Evolutionary conservation across 2,329 filamentous ascomycete genomes (phyloP), one percentile per base, ranked within the genome.

Genomic region (Talaromyces islandicus): DNA sequence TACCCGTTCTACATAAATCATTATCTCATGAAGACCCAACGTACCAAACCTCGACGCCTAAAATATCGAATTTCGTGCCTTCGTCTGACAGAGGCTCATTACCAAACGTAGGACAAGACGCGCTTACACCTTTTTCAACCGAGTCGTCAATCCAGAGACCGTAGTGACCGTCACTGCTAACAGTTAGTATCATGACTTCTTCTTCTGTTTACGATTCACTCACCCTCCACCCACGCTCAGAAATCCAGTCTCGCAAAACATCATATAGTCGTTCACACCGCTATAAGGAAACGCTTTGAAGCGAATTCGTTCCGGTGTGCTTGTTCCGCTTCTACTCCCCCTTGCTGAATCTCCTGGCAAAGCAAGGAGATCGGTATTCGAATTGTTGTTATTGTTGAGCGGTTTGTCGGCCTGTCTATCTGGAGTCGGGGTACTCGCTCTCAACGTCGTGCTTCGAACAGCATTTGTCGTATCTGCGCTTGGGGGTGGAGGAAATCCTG

Each of bases 271-370:
- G 73, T 99, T 97, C 46, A 96, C 85, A 5, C 94, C 94, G 60
- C 90, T 95, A 71, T 97, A 97, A 0, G 93, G 92, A 69, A 97
- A 99, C 0, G 93, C 93, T 76, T 96, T 97, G 83, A 99, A 99
- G 21, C 94, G 87, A 66, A 97, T 91, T 27, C 86, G 83, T 63
- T 93, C 90, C 4, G 86, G 84, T 4, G 86, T 85, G 27, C 81
- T 83, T 1, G 83, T 76, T 2, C 81, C 77, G 66, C 75, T 79
- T 59, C 72, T 69, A 41, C 71, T 73, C 12, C 62, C 58, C 19
- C 65, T 65, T n/a, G 25, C 64, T 71, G 25, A 17, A 52, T 52
- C 41, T 2, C 24, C 27, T n/a, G 59, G 55, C 54, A 60, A 25
- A 10, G 54, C 27, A 32, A 60, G 59, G 1, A 57, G 51, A 17